Evolutionary conservation across 495 filamentous ascomycete genomes (phyloP).

Genomic region (Penicillium psychrofluorescens): DNA sequence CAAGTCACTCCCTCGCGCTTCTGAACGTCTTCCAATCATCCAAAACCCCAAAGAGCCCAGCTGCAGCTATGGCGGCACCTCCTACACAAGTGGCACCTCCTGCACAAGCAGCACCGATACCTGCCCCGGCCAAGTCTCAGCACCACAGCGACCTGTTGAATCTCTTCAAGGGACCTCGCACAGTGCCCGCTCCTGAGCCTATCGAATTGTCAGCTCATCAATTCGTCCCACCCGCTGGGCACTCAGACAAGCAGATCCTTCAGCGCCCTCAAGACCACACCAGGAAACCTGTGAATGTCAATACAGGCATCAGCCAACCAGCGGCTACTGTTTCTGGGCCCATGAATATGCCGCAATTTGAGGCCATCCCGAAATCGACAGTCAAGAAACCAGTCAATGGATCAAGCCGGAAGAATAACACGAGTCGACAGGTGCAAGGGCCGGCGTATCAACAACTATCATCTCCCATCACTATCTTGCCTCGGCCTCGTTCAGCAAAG

Average conservation of each 20-base stretch:
- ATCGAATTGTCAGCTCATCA: slow-evolving; percentile 27
- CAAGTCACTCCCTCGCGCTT: slow-evolving; percentile 53
- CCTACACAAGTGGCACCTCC: slow-evolving; percentile 18
- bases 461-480: slow-evolving; percentile 38
- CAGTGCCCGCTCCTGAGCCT: slow-evolving; percentile 14
- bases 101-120: slow-evolving; percentile 15
- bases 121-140: slow-evolving; percentile 11
- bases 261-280: slow-evolving; percentile 23
- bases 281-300: slow-evolving; percentile 6
- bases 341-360: slow-evolving; percentile 42
- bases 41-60: slow-evolving; percentile 22
- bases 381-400: slow-evolving; percentile 13
- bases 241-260: slow-evolving; percentile 27
- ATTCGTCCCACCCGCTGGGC: slow-evolving; percentile 10
- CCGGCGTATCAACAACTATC: slow-evolving; percentile 16
- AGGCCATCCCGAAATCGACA: slow-evolving; percentile 23
- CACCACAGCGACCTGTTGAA: slow-evolving; percentile 34
- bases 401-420: slow-evolving; percentile 15
- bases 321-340: slow-evolving; percentile 48
- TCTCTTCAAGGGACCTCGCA: slow-evolving; percentile 25
- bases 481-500: slow-evolving; percentile 32
- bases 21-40: slow-evolving; percentile 56
- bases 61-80: slow-evolving; percentile 22
- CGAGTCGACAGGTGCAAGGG: slow-evolving; percentile 8
- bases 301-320: slow-evolving; percentile 9